Evolutionary conservation across 306 rosid species (phyloP).

Genomic region (Quercus gilva): DNA sequence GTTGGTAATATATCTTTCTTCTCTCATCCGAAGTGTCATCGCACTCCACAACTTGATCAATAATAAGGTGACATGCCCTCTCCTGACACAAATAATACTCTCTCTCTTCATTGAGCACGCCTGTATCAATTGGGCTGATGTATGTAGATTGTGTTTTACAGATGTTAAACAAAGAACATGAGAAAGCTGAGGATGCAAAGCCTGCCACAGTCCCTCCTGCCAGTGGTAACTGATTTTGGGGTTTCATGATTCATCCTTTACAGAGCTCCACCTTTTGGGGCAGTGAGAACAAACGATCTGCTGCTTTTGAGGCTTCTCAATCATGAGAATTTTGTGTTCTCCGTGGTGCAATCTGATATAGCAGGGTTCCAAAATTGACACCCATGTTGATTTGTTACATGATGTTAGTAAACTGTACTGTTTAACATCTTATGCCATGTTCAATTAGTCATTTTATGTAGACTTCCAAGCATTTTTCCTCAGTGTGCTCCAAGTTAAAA

Average conservation of each 20-base stretch:
- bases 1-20: constrained; percentile 60
- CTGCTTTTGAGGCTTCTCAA: constrained; percentile 17
- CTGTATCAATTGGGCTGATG: not conserved
- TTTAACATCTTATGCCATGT: not conserved
- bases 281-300: not conserved
- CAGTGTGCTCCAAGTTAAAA: not conserved
- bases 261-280: not conserved
- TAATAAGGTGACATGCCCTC: constrained; percentile 42
- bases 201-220: constrained; percentile 30
- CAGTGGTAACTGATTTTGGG: constrained; percentile 28
- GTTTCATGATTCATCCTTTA: not conserved
- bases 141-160: constrained; percentile 8
- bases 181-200: constrained; percentile 58
- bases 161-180: constrained; percentile 62
- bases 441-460: not conserved
- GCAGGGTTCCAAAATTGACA: not conserved
- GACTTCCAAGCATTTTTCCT: not conserved
- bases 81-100: not conserved
- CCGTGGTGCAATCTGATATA: not conserved
- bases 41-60: constrained; percentile 73
- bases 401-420: not conserved
- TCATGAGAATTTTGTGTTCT: constrained; percentile 29
- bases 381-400: not conserved
- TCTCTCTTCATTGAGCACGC: not conserved
- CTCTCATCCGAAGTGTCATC: constrained; percentile 59